phyloP scores from a whole-genome alignment of 768 basidiomycete genomes.

The Paxillus rubicundulus region DNA sequence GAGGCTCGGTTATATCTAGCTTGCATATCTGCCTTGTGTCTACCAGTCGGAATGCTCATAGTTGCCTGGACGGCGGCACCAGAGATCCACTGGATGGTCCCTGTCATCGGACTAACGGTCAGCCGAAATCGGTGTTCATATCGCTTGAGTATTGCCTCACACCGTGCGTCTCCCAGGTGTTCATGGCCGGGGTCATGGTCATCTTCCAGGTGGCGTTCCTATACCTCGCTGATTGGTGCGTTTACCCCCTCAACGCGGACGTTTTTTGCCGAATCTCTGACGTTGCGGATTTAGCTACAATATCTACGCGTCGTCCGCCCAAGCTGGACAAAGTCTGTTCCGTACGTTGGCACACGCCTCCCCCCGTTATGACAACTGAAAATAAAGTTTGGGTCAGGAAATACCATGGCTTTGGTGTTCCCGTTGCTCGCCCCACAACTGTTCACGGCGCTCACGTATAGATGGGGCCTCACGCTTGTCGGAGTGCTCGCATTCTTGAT shows the following conservation, averaged over 20 bases:
- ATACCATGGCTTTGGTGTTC: conserved; percentile 42
- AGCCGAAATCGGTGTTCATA: not conserved
- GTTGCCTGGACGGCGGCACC: conserved; percentile 67
- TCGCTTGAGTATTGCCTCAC: conserved; percentile 1
- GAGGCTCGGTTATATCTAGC: conserved; percentile 61
- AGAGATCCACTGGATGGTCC: conserved; percentile 57
- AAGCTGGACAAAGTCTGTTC: conserved; percentile 50
- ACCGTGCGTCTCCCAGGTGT: conserved; percentile 27
- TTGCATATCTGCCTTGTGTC: conserved; percentile 50
- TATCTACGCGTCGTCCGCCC: conserved; percentile 51
- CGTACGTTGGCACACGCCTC: conserved; percentile 29
- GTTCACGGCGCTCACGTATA: conserved; percentile 45
- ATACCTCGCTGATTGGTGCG: conserved; percentile 52
- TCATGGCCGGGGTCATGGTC: conserved; percentile 38
- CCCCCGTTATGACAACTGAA: not conserved
- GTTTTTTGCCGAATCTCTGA: not conserved
- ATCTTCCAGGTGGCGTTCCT: conserved; percentile 46
- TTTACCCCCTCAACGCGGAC: not conserved
- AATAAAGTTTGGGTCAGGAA: conserved; percentile 27
- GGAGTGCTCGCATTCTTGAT: conserved; percentile 41
- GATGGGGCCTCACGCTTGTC: conserved; percentile 48
- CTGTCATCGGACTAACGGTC: conserved; percentile 22
- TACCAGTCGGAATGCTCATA: conserved; percentile 62
- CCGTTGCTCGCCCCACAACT: conserved; percentile 48
- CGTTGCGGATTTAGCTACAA: conserved; percentile 32